Conservation (phyloP, 2,329 filamentous ascomycete genomes). For the Truncatella angustata region DNA sequence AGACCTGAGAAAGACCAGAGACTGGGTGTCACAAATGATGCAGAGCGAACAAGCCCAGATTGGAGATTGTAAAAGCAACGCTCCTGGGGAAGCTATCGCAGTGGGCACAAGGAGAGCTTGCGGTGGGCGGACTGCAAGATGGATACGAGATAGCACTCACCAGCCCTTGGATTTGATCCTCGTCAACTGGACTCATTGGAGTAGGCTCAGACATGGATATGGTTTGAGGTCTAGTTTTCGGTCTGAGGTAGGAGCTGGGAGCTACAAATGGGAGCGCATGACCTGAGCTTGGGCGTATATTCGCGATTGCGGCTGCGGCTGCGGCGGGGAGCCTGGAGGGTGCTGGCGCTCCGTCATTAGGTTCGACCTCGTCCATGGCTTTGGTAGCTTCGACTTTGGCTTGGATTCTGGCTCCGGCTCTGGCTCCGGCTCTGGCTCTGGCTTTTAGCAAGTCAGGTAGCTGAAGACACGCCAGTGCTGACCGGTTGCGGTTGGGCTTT, state of each 20-base stretch:
- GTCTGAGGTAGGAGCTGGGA: slow-evolving; percentile 57
- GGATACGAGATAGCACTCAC: slow-evolving; percentile 48
- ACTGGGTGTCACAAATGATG: neutral
- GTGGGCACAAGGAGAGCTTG: neutral
- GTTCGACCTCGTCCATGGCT: slow-evolving; percentile 8
- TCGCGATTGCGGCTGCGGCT: slow-evolving; percentile 3
- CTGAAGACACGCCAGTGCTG: neutral
- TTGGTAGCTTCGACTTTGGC: neutral
- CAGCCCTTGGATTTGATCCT: slow-evolving; percentile 75
- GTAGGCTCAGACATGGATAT: slow-evolving; percentile 40
- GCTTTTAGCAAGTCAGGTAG: neutral
- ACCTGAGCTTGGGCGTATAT: slow-evolving; percentile 28
- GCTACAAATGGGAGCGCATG: slow-evolving; percentile 57
- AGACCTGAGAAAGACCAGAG: neutral
- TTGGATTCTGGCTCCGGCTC: no score
- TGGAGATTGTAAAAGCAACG: neutral
- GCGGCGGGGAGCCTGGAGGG: slow-evolving; percentile 7
- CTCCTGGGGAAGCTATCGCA: neutral
- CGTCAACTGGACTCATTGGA: slow-evolving; percentile 63
- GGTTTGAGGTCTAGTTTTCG: slow-evolving; percentile 37
- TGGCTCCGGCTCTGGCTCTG: slow-evolving; percentile 2
- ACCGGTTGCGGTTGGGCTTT: no score
- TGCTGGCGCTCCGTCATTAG: slow-evolving; percentile 2
- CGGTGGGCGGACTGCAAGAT: neutral
- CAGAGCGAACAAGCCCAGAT: neutral